phyloP scores from a whole-genome alignment of 1,139 yeast species.

The Pichia sp. region DNA sequence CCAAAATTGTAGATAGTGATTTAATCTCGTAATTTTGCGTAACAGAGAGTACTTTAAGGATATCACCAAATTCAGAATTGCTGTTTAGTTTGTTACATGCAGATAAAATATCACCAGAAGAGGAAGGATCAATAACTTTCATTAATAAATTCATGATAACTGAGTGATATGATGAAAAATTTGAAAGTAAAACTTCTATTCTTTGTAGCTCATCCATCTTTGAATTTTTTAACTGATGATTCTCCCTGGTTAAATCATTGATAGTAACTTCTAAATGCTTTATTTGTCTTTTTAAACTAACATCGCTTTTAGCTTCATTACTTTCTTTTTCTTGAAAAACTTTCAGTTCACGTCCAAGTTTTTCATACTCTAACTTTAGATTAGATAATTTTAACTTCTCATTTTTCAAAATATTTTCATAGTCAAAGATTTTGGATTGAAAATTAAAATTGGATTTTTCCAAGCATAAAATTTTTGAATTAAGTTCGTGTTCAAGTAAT shows the following conservation, averaged over 20 bases:
- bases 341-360: background rate
- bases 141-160: conserved; percentile 4
- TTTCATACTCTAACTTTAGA: background rate
- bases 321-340: background rate
- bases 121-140: conserved; percentile 9
- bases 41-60: conserved; percentile 33
- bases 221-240: background rate
- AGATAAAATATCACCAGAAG: conserved; percentile 4
- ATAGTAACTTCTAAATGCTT: background rate
- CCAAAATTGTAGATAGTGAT: conserved; percentile 10
- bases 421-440: conserved; percentile 21
- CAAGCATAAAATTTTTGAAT: background rate
- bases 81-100: conserved; percentile 6
- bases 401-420: background rate
- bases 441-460: conserved; percentile 19
- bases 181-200: background rate
- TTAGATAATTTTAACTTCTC: conserved; percentile 1
- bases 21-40: conserved; percentile 26
- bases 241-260: background rate
- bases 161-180: conserved; percentile 4
- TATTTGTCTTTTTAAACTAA: background rate
- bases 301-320: background rate
- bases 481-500: conserved; percentile 29
- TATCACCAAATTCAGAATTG: background rate
- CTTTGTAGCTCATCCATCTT: background rate